Conservation (phyloP, 2,329 filamentous ascomycete species). For the Ophiostoma perfectum region DNA sequence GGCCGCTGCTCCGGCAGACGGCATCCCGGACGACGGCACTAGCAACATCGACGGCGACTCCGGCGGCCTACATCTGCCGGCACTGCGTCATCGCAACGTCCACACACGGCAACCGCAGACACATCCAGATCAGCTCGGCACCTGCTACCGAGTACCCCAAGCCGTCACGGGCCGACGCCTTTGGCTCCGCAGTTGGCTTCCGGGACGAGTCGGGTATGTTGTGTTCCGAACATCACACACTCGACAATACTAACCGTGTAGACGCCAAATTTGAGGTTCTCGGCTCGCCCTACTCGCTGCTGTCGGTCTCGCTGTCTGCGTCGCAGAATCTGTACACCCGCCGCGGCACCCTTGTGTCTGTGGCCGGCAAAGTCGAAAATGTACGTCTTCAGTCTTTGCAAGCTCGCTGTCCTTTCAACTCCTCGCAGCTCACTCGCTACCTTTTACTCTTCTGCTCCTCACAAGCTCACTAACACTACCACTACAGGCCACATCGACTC, state of each 20-base stretch:
- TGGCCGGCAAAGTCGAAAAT: constrained; percentile 87
- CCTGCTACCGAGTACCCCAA: constrained; percentile 52
- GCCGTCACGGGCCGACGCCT: constrained; percentile 47
- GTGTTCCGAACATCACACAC: not conserved
- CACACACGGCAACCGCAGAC: constrained; percentile 30
- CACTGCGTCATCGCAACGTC: constrained; percentile 40
- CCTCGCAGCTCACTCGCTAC: no score
- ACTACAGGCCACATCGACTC: constrained; percentile 72
- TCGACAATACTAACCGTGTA: constrained; percentile 35
- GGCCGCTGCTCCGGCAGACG: constrained; percentile 19
- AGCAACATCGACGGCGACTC: constrained; percentile 26
- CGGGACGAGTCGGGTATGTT: constrained; percentile 49
- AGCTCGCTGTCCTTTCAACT: not conserved
- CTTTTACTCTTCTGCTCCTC: not conserved
- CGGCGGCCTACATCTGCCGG: constrained; percentile 40
- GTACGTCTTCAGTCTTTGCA: constrained; percentile 42
- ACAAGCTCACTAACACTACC: not conserved
- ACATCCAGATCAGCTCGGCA: constrained; percentile 58
- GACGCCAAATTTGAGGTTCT: constrained; percentile 94
- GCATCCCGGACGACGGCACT: constrained; percentile 16
- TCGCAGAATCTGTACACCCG: constrained; percentile 92
- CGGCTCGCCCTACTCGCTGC: constrained; percentile 83
- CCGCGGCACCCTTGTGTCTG: constrained; percentile 81
- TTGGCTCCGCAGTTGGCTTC: constrained; percentile 42
- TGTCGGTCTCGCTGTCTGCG: constrained; percentile 87